Percentiles rank a stretch among this genome's conserved stretches.
Conservation (phyloP, 2,329 filamentous ascomycete species). For the Amesomyces nigricolor region DNA sequence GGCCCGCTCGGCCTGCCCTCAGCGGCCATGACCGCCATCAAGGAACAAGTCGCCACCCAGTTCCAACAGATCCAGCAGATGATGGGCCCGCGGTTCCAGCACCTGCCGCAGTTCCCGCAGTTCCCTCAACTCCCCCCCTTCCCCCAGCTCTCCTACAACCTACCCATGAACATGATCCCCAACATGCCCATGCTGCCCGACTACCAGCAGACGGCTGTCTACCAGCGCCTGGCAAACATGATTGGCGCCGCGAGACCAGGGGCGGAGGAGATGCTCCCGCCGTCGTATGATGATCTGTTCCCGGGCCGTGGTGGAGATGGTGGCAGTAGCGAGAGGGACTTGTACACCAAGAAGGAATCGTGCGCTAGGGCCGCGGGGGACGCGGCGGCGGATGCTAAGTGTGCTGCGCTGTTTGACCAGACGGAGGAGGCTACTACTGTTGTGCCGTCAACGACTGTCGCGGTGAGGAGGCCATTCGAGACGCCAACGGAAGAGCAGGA, state of each 20-base stretch:
- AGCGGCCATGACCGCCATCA: constrained; percentile 62
- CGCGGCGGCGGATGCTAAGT: constrained; percentile 54
- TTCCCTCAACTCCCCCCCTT: constrained; percentile 46
- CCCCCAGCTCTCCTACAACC: constrained; percentile 54
- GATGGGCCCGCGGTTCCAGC: constrained; percentile 21
- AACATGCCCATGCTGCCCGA: no score
- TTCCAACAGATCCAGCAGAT: constrained; percentile 60
- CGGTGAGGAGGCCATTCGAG: constrained; percentile 1
- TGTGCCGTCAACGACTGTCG: constrained; percentile 14
- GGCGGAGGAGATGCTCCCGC: constrained; percentile 46
- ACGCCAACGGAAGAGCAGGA: constrained; percentile 34
- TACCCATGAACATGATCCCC: constrained; percentile 36
- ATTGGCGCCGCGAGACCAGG: constrained; percentile 48
- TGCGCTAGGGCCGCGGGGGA: constrained; percentile 54
- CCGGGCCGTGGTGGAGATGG: constrained; percentile 37
- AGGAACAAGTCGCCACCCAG: constrained; percentile 67
- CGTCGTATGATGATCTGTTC: constrained; percentile 75
- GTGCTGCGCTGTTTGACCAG: constrained; percentile 48
- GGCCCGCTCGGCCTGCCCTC: constrained; percentile 48
- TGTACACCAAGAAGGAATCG: constrained; percentile 54
- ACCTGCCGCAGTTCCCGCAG: constrained; percentile 19
- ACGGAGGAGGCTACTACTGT: constrained; percentile 9
- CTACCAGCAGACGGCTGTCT: constrained; percentile 57
- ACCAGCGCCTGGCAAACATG: constrained; percentile 31
- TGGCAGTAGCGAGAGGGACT: constrained; percentile 29